A percentile compares a stretch with the other conserved stretches of the same genome.
phyloP scores from a whole-genome alignment of 2,329 filamentous ascomycete genomes.

The Epichloe aotearoae region DNA sequence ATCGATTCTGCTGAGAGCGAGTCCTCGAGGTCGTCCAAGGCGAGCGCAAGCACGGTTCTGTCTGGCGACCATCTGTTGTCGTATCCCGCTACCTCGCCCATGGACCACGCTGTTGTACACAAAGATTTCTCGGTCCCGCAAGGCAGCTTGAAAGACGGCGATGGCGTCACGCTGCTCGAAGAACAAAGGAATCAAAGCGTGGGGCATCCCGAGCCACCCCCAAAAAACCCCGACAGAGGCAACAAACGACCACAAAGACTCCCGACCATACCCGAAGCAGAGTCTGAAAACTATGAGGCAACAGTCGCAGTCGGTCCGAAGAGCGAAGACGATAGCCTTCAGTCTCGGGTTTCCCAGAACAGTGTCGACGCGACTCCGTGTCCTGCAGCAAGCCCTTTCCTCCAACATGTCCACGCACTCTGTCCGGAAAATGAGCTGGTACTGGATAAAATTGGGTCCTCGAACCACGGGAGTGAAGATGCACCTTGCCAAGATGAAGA shows the following conservation, averaged over 20 bases:
- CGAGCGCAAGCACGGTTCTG: neutral
- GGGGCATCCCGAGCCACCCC: slow-evolving; percentile 14
- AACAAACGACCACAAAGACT: slow-evolving; percentile 24
- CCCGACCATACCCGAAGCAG: slow-evolving; percentile 4
- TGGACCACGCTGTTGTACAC: slow-evolving; percentile 1
- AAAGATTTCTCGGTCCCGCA: slow-evolving; percentile 1
- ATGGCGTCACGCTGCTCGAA: neutral
- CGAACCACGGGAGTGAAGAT: neutral
- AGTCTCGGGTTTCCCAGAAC: neutral
- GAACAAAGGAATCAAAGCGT: neutral
- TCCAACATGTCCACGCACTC: neutral
- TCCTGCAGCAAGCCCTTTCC: neutral
- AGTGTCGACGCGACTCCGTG: neutral
- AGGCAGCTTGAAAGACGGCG: neutral
- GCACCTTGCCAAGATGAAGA: neutral
- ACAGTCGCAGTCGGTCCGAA: neutral
- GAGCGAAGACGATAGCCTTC: neutral
- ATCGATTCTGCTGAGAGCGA: neutral
- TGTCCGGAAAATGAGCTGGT: neutral
- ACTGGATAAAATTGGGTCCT: neutral
- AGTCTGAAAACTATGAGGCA: neutral
- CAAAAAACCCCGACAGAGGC: slow-evolving; percentile 14
- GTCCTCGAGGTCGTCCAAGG: neutral
- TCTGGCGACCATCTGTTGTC: neutral
- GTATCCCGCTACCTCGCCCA: neutral